phyloP scores from a whole-genome alignment of 1,139 yeast species.

The Tardiomyces digboiensis region DNA sequence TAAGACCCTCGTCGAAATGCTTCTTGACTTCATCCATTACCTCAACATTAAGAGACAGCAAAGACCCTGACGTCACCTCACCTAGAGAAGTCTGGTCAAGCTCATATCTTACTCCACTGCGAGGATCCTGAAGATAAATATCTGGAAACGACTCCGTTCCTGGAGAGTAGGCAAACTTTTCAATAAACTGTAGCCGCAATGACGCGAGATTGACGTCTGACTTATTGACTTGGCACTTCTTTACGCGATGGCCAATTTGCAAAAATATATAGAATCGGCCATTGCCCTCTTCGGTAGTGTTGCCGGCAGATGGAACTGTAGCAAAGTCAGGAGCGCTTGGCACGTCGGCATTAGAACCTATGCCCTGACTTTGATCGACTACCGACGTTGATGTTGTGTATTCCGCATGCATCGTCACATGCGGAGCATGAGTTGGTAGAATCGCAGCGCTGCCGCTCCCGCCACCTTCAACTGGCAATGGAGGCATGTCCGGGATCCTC shows the following conservation, averaged over 20 bases:
- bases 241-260: constrained; percentile 49
- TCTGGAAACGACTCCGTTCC: constrained; percentile 64
- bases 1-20: constrained; percentile 24
- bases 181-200: constrained; percentile 67
- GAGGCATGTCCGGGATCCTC: constrained; percentile 18
- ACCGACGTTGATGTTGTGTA: constrained; percentile 8
- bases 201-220: constrained; percentile 51
- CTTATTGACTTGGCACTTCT: constrained; percentile 43
- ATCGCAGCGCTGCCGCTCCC: constrained; percentile 1
- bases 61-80: constrained; percentile 52
- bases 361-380: constrained; percentile 1
- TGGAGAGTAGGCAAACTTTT: constrained; percentile 68
- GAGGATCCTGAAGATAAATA: constrained; percentile 62
- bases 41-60: constrained; percentile 46
- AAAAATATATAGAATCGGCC: constrained; percentile 35
- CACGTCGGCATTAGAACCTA: too few species aligned
- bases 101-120: constrained; percentile 59
- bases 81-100: constrained; percentile 58
- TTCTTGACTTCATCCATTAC: constrained; percentile 24
- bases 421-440: constrained; percentile 18
- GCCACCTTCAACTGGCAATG: constrained; percentile 2
- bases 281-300: too few species aligned
- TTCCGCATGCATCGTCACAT: constrained; percentile 11
- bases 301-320: too few species aligned
- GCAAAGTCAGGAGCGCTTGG: too few species aligned